A percentile compares a stretch with the other conserved stretches of the same genome.
These are phyloP conservation scores for Myxozyma geophila DNA, from an alignment of 805 yeast species.

Conservation along the genomic window DNA sequence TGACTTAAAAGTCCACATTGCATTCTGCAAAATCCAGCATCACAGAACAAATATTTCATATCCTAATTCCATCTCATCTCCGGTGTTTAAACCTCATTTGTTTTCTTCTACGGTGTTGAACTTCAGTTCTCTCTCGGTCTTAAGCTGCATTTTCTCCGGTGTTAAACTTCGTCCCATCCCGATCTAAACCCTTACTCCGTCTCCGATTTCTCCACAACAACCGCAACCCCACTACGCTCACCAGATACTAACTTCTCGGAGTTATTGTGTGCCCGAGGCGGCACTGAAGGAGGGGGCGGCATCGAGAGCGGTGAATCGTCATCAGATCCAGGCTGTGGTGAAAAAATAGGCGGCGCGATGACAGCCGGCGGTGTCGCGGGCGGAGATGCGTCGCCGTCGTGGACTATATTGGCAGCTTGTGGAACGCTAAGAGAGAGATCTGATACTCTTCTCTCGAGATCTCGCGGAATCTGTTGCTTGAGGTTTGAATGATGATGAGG, in stretches of 20 bases:
- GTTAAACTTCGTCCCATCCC: background rate
- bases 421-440: slow-evolving; percentile 11
- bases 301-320: slow-evolving; percentile 11
- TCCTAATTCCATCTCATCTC: too few species aligned
- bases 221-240: background rate
- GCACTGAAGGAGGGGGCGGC: background rate
- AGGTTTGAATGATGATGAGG: slow-evolving; percentile 14
- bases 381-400: slow-evolving; percentile 18
- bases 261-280: background rate
- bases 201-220: background rate
- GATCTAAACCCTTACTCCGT: background rate
- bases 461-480: slow-evolving; percentile 6
- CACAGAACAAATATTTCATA: background rate
- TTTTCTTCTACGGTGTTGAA: too few species aligned
- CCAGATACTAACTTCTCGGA: background rate
- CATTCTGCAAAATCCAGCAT: slow-evolving; percentile 8
- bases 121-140: background rate
- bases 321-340: background rate
- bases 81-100: too few species aligned
- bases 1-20: background rate
- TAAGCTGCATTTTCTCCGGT: too few species aligned
- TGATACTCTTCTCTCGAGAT: slow-evolving; percentile 10
- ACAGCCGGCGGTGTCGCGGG: slow-evolving; percentile 4
- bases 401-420: background rate
- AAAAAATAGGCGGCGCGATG: background rate